Percentiles rank a stretch among this genome's conserved stretches.
Evolutionary conservation across 163 green algal species (phyloP).

Genomic region (Chlorella variabilis): DNA sequence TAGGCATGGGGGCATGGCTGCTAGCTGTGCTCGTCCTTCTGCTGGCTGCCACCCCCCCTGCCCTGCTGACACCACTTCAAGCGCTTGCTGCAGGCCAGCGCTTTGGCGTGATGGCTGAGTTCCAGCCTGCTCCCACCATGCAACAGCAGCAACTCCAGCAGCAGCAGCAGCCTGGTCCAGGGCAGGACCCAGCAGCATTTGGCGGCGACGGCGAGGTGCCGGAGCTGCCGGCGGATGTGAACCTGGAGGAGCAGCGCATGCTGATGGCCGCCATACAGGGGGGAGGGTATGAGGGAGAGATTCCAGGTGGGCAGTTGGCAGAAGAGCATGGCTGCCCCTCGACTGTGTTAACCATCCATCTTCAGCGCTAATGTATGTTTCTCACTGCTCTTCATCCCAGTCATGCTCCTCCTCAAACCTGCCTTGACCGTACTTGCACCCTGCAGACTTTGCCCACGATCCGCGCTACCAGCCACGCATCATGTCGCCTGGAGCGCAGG

Average conservation of each 20-base stretch:
- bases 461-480: slow-evolving; percentile 19
- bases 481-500: slow-evolving; percentile 51
- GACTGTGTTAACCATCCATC: no score
- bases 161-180: not conserved
- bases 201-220: not conserved
- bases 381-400: not conserved
- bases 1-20: no score
- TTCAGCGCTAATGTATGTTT: no score
- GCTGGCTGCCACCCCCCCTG: no score
- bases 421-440: no score
- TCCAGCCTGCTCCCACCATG: slow-evolving; percentile 1
- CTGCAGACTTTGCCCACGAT: slow-evolving; percentile 47
- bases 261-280: slow-evolving; percentile 83
- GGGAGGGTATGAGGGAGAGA: slow-evolving; percentile 70
- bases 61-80: no score
- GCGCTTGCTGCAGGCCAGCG: slow-evolving; percentile 25
- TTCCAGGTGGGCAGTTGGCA: slow-evolving; percentile 43
- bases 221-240: slow-evolving; percentile 62
- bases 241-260: slow-evolving; percentile 87
- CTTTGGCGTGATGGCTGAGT: slow-evolving; percentile 35
- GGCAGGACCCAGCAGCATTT: not conserved
- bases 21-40: no score
- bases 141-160: slow-evolving; percentile 15
- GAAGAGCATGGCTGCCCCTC: not conserved
- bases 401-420: not conserved